These are phyloP conservation scores for Monilinia polystroma DNA, from an alignment of 2,329 filamentous ascomycete genomes.

Conservation along the genomic window DNA sequence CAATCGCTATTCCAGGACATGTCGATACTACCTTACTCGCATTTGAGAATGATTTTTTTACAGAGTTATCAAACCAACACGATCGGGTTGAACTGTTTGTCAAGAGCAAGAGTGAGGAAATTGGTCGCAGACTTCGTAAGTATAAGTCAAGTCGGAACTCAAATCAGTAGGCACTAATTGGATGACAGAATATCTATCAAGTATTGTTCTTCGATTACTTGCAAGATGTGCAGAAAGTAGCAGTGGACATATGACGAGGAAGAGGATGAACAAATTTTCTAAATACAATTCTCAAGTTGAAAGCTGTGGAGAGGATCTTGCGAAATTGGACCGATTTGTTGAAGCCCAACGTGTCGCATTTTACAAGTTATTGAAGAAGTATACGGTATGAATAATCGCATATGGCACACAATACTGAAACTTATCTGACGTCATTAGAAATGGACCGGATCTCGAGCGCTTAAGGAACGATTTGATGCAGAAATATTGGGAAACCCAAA, in stretches of 20 bases:
- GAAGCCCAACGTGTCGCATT: slow-evolving; percentile 74
- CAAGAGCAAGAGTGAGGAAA: slow-evolving; percentile 75
- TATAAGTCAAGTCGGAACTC: slow-evolving; percentile 20
- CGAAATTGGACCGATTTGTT: slow-evolving; percentile 68
- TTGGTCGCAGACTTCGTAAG: slow-evolving; percentile 66
- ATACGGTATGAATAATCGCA: slow-evolving; percentile 52
- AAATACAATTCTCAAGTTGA: slow-evolving; percentile 37
- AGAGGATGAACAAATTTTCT: slow-evolving; percentile 35
- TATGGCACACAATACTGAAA: neutral
- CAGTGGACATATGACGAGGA: slow-evolving; percentile 35
- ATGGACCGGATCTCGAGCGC: slow-evolving; percentile 72
- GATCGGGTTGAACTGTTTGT: slow-evolving; percentile 77
- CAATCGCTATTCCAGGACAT: slow-evolving; percentile 73
- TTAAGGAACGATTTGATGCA: slow-evolving; percentile 65
- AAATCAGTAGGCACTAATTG: slow-evolving; percentile 21
- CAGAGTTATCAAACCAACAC: slow-evolving; percentile 71
- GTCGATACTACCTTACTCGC: slow-evolving; percentile 56
- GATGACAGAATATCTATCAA: slow-evolving; percentile 33
- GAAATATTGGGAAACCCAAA: slow-evolving; percentile 64
- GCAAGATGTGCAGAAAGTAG: slow-evolving; percentile 31
- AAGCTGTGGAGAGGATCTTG: slow-evolving; percentile 69
- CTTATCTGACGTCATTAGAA: slow-evolving; percentile 51
- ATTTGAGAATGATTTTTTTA: slow-evolving; percentile 72
- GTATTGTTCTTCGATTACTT: slow-evolving; percentile 32
- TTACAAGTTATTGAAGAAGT: slow-evolving; percentile 82